Base-by-base conservation (phyloP, 768 basidiomycete genomes). In the Rhodotorula paludigena region DNA sequence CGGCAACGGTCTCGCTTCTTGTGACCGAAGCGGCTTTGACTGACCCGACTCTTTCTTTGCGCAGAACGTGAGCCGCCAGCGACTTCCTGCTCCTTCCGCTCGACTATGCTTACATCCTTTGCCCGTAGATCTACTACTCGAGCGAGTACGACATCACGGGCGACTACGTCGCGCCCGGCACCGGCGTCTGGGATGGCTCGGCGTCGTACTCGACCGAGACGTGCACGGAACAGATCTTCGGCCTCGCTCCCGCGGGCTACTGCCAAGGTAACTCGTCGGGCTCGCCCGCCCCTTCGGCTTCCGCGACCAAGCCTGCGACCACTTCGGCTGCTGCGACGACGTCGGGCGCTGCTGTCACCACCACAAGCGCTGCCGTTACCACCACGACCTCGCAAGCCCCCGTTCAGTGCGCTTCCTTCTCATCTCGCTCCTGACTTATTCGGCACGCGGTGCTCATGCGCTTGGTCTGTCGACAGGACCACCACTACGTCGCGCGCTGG, bases 151-250 rank as follows among this genome's bases (percentile, higher is more conserved):
- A 49, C 47, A 8, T 39, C 47, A 49, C 33, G 8, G 25, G 23
- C n/a, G 58, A 59, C 36, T 55, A 39, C 54, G 39, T 55, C 54
- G 38, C 54, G 0, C 54, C 54, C 35, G 59, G 59, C 10, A 60
- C 59, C 33, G 59, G 59, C 18, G 47, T 49, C 20, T 60, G 59
- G 59, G 48, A 51, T 35, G 48, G 59, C 28, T 28, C 59, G 39
- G 20, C 59, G 30, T 11, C 47, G 16, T 60, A 51, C 47, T 38
- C 35, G 47, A 60, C 59, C 59, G 48, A 49, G 10, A 30, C 36
- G 8, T 60, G 59, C 35, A 4, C n/a, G 20, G n/a, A 49, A n/a
- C 14, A 5, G 11, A 32, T 48, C 39, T 20, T 39, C n/a, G 59
- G 59, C 36, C 59, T 60, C 48, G 59, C 48, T 1, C 42, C 42